Evolutionary conservation across 202 grass and related monocot species (phyloP).

Genomic region (Panicum virgatum): DNA sequence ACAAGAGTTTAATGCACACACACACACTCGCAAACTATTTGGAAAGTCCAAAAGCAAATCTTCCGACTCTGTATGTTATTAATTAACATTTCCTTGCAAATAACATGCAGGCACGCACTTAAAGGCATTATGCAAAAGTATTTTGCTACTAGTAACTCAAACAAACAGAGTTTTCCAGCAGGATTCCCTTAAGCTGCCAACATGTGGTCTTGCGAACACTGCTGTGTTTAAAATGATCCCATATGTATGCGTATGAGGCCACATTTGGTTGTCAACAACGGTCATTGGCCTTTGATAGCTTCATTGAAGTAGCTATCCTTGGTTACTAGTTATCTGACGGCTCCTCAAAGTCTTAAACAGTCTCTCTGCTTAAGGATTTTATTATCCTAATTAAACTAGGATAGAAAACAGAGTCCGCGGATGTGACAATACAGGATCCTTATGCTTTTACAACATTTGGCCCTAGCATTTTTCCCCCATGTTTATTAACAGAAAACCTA

Average conservation of each 20-base stretch:
- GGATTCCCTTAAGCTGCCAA: background rate
- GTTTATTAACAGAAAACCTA: background rate
- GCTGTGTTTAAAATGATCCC: background rate
- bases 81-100: background rate
- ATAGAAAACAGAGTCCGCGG: background rate
- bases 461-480: background rate
- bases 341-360: background rate
- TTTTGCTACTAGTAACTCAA: background rate
- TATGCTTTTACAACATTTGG: background rate
- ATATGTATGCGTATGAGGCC: too few relatives aligned
- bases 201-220: background rate
- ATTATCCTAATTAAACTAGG: background rate
- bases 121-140: background rate
- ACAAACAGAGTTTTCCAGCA: background rate
- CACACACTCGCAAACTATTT: background rate
- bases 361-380: background rate
- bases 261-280: background rate
- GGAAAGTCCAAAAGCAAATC: background rate
- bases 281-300: background rate
- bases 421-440: background rate
- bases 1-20: background rate
- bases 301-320: background rate
- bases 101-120: background rate
- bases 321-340: background rate
- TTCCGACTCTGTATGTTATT: background rate